These are phyloP conservation scores for Fusarium sp. DNA, from an alignment of 2,329 filamentous ascomycete species.

Conservation along the genomic window DNA sequence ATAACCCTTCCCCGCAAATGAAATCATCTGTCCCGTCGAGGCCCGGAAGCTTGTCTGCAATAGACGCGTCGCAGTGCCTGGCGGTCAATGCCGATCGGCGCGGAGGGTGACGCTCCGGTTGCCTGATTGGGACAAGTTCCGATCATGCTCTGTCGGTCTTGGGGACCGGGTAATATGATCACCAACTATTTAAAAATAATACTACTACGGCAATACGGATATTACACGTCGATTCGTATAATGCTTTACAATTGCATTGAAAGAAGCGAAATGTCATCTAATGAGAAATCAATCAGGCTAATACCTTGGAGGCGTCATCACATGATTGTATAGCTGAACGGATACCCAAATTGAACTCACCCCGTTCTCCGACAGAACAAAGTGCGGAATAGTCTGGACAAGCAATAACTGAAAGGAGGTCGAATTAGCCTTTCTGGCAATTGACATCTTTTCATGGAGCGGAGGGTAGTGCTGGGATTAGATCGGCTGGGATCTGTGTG, in stretches of 20 bases:
- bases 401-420: no score
- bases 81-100: background rate
- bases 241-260: background rate
- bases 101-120: constrained; percentile 2
- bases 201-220: background rate
- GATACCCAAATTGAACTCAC: no score
- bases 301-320: background rate
- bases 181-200: background rate
- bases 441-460: no score
- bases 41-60: background rate
- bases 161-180: background rate
- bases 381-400: no score
- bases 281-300: background rate
- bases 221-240: background rate
- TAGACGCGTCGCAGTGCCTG: background rate
- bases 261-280: no score
- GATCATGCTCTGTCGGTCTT: background rate
- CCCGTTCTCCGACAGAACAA: no score
- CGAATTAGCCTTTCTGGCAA: no score
- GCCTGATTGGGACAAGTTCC: background rate
- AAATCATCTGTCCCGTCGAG: background rate
- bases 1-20: constrained; percentile 5
- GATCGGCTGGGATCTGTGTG: no score
- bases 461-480: no score
- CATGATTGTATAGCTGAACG: fast-evolving